These are phyloP conservation scores for Spiraea crenata DNA, from an alignment of 331 rosid genomes.

Conservation along the genomic window DNA sequence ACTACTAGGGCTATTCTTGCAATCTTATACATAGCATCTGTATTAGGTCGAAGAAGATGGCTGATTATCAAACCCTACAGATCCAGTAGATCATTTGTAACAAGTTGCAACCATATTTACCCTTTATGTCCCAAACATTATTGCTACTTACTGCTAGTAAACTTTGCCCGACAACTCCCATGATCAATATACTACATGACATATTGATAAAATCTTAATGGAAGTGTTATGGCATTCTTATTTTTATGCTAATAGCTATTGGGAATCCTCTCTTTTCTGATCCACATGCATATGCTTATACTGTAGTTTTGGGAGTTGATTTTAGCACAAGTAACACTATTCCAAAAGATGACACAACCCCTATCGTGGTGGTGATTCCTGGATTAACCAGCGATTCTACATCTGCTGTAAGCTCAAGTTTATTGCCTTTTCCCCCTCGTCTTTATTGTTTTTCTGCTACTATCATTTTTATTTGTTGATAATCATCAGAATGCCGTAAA, in stretches of 20 bases:
- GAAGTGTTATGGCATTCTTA: not conserved
- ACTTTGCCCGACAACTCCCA: not conserved
- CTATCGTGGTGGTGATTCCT: slow-evolving; percentile 71
- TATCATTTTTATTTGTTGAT: not conserved
- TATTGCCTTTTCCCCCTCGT: not conserved
- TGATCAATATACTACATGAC: not conserved
- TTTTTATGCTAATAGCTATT: not conserved
- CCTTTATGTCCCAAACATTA: not conserved
- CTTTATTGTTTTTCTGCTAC: not conserved
- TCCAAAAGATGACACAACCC: slow-evolving; percentile 51
- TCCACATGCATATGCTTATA: slow-evolving; percentile 16
- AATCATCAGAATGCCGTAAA: not conserved
- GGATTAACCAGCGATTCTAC: slow-evolving; percentile 87
- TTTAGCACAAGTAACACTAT: slow-evolving; percentile 22
- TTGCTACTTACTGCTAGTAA: not conserved
- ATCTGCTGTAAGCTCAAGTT: slow-evolving; percentile 60
- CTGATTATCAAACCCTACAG: no score
- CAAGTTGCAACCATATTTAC: not conserved
- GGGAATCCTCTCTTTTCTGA: not conserved
- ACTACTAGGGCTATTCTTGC: not conserved
- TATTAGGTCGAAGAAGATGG: not conserved
- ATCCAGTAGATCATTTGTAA: no score
- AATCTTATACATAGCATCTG: not conserved
- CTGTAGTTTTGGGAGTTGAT: slow-evolving; percentile 47
- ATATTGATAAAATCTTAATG: not conserved